These are phyloP conservation scores for Fusarium sp. DNA, from an alignment of 2,329 filamentous ascomycete genomes.

Conservation along the genomic window DNA sequence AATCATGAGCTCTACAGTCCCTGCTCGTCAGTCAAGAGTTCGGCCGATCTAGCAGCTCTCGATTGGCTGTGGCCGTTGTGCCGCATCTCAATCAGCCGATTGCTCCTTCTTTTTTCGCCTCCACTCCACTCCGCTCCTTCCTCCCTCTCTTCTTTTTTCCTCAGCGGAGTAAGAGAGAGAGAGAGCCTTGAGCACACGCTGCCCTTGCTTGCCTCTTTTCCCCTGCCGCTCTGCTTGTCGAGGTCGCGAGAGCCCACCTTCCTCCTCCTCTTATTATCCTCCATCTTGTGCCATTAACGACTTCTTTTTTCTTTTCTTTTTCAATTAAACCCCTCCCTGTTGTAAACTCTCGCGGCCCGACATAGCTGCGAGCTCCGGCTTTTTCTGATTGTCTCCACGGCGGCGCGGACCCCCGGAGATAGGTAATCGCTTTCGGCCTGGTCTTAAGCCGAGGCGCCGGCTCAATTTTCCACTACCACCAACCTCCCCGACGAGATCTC, in stretches of 20 bases:
- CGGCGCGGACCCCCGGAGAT: conserved; percentile 35
- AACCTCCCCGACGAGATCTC: conserved; percentile 33
- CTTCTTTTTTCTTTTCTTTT: background rate
- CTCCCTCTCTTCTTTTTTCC: conserved; percentile 28
- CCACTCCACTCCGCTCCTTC: conserved; percentile 30
- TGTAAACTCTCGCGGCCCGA: conserved; percentile 45
- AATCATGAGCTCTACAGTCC: conserved; percentile 46
- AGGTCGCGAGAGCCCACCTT: conserved; percentile 43
- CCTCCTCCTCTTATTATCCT: conserved; percentile 19
- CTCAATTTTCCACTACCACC: conserved; percentile 42
- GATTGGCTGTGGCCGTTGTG: conserved; percentile 36
- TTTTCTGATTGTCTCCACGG: conserved; percentile 23
- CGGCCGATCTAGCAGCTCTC: conserved; percentile 36
- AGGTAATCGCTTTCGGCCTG: conserved; percentile 28
- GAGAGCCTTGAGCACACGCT: conserved; percentile 34
- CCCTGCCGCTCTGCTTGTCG: conserved; percentile 40
- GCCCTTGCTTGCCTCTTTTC: conserved; percentile 23
- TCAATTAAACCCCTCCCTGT: conserved; percentile 2
- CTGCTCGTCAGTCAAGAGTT: conserved; percentile 27
- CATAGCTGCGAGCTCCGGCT: conserved; percentile 41
- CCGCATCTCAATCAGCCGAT: conserved; percentile 44
- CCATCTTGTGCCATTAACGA: conserved; percentile 20
- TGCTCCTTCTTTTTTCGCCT: conserved; percentile 38
- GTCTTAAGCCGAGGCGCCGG: conserved; percentile 43
- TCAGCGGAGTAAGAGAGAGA: conserved; percentile 32